Evolutionary conservation across 2,329 filamentous ascomycete species (phyloP).

Genomic region (Fusarium pseudoanthophilum): DNA sequence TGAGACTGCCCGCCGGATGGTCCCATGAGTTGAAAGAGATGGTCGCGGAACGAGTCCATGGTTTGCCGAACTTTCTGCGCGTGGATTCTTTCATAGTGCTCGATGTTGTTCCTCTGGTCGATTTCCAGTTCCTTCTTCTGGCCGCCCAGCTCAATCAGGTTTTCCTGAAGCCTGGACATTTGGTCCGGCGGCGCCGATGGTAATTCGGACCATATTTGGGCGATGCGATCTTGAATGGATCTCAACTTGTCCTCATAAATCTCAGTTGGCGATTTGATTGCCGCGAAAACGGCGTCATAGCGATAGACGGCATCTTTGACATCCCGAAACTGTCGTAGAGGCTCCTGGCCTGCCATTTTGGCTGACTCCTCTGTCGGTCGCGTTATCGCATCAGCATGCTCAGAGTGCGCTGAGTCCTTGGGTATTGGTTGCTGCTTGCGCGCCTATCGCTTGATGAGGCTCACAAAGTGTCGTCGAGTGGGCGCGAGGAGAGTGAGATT

Average conservation of each 20-base stretch:
- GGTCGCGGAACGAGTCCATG: neutral
- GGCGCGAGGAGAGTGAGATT: neutral
- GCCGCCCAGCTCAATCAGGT: neutral
- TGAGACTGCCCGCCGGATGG: neutral
- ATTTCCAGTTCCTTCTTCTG: conserved; percentile 20
- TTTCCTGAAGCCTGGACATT: neutral
- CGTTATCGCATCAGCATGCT: neutral
- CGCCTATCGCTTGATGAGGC: neutral
- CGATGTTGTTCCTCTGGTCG: neutral
- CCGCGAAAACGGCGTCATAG: neutral
- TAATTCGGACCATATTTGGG: neutral
- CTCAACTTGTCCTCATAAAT: neutral
- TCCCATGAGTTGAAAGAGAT: neutral
- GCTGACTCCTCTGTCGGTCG: neutral
- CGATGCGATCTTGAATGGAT: neutral
- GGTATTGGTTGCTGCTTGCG: neutral
- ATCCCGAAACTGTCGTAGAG: neutral
- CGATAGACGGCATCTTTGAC: conserved; percentile 9
- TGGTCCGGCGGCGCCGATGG: neutral
- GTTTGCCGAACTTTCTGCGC: neutral
- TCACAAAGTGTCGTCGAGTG: neutral
- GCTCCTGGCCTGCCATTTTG: conserved; percentile 10
- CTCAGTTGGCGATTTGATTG: neutral
- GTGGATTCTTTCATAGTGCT: neutral
- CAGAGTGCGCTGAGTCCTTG: neutral